Percentiles rank a stretch among this genome's conserved stretches.
phyloP scores from a whole-genome alignment of 139 green algal species.

The Chlamydomonas applanata region DNA sequence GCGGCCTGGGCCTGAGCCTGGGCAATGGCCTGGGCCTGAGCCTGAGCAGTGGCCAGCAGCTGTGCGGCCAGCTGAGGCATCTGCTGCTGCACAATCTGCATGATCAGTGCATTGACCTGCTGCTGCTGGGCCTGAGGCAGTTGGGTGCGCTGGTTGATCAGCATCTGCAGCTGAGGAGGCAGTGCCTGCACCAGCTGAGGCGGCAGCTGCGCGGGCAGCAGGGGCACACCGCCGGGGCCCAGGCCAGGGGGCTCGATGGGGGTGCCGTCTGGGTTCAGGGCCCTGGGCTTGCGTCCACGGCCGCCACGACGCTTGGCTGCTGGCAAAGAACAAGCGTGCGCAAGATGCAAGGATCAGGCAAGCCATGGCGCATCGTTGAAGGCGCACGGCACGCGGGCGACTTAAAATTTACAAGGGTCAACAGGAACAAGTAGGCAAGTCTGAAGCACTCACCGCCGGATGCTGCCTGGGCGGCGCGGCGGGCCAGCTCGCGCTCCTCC shows the following conservation, averaged over 20 bases:
- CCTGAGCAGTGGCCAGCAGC: not conserved
- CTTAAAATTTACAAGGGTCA: no score
- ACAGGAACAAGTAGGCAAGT: no score
- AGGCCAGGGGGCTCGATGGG: not conserved
- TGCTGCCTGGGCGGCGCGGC: not conserved
- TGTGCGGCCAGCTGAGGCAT: conserved; percentile 1
- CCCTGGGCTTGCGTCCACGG: not conserved
- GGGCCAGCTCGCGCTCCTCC: conserved; percentile 5
- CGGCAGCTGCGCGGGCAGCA: conserved; percentile 4
- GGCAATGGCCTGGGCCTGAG: not conserved
- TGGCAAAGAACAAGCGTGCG: not conserved
- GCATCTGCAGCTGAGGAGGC: conserved; percentile 1
- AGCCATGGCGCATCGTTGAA: no score
- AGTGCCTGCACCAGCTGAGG: conserved; percentile 10
- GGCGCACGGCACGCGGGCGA: no score
- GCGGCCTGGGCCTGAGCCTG: not conserved
- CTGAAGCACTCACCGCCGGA: no score
- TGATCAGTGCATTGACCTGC: conserved; percentile 12
- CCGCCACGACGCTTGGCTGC: conserved; percentile 7
- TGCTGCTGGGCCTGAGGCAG: conserved; percentile 9
- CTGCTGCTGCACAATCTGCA: conserved; percentile 14
- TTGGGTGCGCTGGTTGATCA: conserved; percentile 4
- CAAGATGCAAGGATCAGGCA: no score
- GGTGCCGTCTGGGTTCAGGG: not conserved
- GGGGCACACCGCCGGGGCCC: not conserved